Evolutionary conservation across 805 yeast species (phyloP).

Genomic region (Barnettozyma pratensis): DNA sequence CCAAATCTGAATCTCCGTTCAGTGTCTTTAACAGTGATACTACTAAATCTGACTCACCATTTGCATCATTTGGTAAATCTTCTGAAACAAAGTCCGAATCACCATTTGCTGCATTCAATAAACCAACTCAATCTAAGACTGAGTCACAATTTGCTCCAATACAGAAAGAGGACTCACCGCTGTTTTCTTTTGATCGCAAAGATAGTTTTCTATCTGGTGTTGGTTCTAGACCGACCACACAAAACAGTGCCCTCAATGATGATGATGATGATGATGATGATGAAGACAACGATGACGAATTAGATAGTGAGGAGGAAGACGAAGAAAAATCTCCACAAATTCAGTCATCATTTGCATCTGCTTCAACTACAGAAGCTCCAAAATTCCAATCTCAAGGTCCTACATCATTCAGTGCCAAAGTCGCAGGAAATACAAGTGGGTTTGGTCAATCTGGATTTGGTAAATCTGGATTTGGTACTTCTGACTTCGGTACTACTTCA

Average conservation of each 20-base stretch:
- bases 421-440: not conserved
- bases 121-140: not conserved
- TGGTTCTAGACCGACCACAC: not conserved
- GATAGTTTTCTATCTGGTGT: not conserved
- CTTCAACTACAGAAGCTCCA: not conserved
- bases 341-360: not conserved
- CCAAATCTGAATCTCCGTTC: too few species aligned
- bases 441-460: slow-evolving; percentile 11
- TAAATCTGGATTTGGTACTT: not conserved
- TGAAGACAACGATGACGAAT: slow-evolving; percentile 5
- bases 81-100: slow-evolving; percentile 1
- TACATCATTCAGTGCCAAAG: not conserved
- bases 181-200: not conserved
- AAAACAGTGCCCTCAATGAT: not conserved
- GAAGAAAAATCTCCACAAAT: not conserved
- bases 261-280: slow-evolving; percentile 7
- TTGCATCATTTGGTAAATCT: slow-evolving; percentile 12
- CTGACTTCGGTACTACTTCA: not conserved
- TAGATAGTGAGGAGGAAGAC: slow-evolving; percentile 1
- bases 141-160: slow-evolving; percentile 9
- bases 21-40: too few species aligned
- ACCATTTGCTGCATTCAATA: slow-evolving; percentile 9
- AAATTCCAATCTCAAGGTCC: not conserved
- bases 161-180: not conserved
- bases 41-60: slow-evolving; percentile 7